These are phyloP conservation scores for Caryopteris hybrid DNA, from an alignment of 305 asterid species.

Conservation along the genomic window DNA sequence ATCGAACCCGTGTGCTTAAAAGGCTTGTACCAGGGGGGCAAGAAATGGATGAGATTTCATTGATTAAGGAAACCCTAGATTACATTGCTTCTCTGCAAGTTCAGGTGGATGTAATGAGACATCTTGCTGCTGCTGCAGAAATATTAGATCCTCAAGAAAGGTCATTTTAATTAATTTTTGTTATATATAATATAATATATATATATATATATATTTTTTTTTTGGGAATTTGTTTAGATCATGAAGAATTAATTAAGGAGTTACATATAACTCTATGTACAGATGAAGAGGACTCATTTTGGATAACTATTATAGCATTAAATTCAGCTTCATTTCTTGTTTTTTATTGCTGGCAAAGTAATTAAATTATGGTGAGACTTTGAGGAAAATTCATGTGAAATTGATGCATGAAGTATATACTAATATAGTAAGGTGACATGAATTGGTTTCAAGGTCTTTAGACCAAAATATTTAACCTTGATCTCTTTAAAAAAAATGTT, in stretches of 20 bases:
- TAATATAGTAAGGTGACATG: too few relatives aligned
- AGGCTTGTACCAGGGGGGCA: slow-evolving; percentile 83
- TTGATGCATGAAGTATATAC: neutral
- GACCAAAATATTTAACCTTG: too few relatives aligned
- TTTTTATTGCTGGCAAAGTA: neutral
- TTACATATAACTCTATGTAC: slow-evolving; percentile 19
- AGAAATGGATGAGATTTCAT: slow-evolving; percentile 49
- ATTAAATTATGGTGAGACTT: neutral
- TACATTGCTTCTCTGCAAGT: slow-evolving; percentile 59
- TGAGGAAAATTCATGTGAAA: neutral
- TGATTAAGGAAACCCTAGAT: slow-evolving; percentile 92
- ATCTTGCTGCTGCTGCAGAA: slow-evolving; percentile 44
- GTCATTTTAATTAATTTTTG: neutral
- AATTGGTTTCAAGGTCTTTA: too few relatives aligned
- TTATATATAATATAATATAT: neutral
- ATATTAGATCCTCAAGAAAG: slow-evolving; percentile 27
- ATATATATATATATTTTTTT: neutral
- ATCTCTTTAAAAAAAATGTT: neutral
- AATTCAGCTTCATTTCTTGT: neutral
- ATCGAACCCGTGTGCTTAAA: slow-evolving; percentile 59
- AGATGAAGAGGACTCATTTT: slow-evolving; percentile 14
- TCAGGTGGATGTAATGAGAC: slow-evolving; percentile 85
- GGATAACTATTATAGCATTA: neutral
- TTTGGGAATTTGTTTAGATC: neutral
- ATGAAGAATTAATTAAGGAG: neutral